Base-by-base conservation (phyloP, 1,139 yeast species). In the Candida tropicalis region DNA sequence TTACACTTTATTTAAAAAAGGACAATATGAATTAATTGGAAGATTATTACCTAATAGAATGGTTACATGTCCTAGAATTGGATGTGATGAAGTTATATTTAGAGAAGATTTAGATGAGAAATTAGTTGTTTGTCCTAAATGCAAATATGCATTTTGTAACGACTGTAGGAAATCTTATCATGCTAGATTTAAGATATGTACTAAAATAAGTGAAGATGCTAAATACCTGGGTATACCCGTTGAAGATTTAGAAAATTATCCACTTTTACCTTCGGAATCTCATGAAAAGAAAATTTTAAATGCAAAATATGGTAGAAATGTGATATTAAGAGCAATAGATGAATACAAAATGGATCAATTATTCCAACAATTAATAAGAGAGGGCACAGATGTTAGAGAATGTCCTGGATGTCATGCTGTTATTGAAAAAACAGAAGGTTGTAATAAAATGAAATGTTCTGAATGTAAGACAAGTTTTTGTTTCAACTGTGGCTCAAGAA, bases 81-180 rank as follows among this genome's bases (percentile, higher is more conserved):
- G 59, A 17, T 75, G 85, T 54, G 55, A 68, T 17, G 62, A 66
- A 27, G 68, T 73, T 65, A 66, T 79, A 43, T 63, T 80, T 45
- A 61, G 82, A 47, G 68, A 70, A 43, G 65, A 80, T 47, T 61
- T 74, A n/a, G 75, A 73, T 42, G 81, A 77, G 12, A 62, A 72
- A n/a, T 62, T 84, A 47, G 72, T 81, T 7, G 68, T 75, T 13
- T 84, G 91, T 52, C 64, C 71, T 0, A 52, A 58, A 8, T 84
- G 89, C 57, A 59, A 65, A 11, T 70, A 75, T 54, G 84, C 86
- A 2, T 84, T 81, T 54, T 84, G 90, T 55, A 69, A 70, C 48
- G 71, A 70, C 27, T 84, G 90, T 57, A 61, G 70, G 11, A 81
- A 77, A 49, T 79, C 87, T 2, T 83, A 87, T 84, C 91, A 84